Evolutionary conservation across 1,284 basidiomycete genomes (phyloP), one percentile per base, ranked within the genome.

Genomic region (Boletus mariae): DNA sequence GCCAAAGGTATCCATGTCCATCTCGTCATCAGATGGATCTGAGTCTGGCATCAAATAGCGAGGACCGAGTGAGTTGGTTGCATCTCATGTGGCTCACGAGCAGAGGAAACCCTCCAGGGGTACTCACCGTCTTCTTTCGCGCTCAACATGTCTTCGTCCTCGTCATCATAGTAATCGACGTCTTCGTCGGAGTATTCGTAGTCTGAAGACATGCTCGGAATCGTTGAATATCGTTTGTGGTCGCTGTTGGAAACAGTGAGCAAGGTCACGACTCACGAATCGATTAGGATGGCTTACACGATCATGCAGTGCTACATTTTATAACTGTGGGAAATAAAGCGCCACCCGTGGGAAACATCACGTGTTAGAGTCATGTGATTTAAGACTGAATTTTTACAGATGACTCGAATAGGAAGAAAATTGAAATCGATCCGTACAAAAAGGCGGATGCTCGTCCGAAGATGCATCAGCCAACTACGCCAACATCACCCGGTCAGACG

Each of bases 121-220:
- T 50, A 65, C 70, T 68, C 56, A 74, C 76, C 72, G 55, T 76
- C 80, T 54, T 81, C 80, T 57, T 82, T 76, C 57, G 73, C 76
- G 58, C 82, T 81, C 61, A 81, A 71, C 79, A 87, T 83, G 54
- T 85, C 84, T 52, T 87, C 85, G 62, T 80, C 78, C 41, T 80
- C 78, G 44, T 86, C 83, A 56, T 83, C 83, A 59, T 83, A 83
- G 68, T 84, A 83, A 45, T 82, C 80, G 35, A 67, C 72, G 53
- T 86, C 85, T 38, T 85, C 80, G 67, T 89, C 85, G 11, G 84
- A 88, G 65, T 80, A 80, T 38, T 87, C 86, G 59, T 86, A 85
- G 70, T 89, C 87, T 54, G 86, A 87, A 45, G 82, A 83, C 85
- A 88, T 88, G 57, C 20, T 60, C n/a, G 47, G 20, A 25, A 55